These are phyloP conservation scores for Auricularia heimuer DNA, from an alignment of 768 basidiomycete species.

Conservation along the genomic window DNA sequence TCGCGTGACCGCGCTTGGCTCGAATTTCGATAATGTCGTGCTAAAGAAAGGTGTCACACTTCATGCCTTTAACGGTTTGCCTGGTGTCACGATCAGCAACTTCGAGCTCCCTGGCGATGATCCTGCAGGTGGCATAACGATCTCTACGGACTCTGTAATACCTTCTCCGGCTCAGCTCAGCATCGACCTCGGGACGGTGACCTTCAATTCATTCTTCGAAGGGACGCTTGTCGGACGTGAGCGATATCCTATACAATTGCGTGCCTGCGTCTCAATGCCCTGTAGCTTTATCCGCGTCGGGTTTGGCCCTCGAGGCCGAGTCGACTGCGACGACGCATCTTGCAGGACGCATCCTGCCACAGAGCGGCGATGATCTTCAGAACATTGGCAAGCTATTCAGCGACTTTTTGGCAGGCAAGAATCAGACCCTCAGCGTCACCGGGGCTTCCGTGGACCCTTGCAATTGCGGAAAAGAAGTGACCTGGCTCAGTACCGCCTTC, in stretches of 20 bases:
- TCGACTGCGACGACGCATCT: constrained; percentile 42
- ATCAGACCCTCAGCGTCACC: constrained; percentile 47
- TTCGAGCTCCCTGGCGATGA: constrained; percentile 61
- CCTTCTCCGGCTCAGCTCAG: constrained; percentile 62
- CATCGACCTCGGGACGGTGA: constrained; percentile 55
- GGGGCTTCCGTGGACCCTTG: constrained; percentile 53
- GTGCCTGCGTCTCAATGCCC: background rate
- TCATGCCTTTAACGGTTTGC: constrained; percentile 62
- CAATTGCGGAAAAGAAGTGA: constrained; percentile 40
- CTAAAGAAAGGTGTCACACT: constrained; percentile 52
- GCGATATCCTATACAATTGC: constrained; percentile 14
- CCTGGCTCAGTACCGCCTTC: constrained; percentile 64
- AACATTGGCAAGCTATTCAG: constrained; percentile 57
- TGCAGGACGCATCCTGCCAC: constrained; percentile 53
- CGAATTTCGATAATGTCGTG: constrained; percentile 54
- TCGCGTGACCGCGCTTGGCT: constrained; percentile 54
- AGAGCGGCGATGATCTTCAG: constrained; percentile 43
- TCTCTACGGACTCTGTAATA: constrained; percentile 56
- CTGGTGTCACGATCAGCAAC: constrained; percentile 61
- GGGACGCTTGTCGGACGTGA: constrained; percentile 50
- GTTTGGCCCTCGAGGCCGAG: constrained; percentile 41
- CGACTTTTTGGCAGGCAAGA: constrained; percentile 50
- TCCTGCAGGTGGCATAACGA: constrained; percentile 57
- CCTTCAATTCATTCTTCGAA: constrained; percentile 53
- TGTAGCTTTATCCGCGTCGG: constrained; percentile 41